Percentiles rank a stretch among this genome's conserved stretches.
Evolutionary conservation across 805 yeast species (phyloP).

Genomic region (Nematodospora valgi): DNA sequence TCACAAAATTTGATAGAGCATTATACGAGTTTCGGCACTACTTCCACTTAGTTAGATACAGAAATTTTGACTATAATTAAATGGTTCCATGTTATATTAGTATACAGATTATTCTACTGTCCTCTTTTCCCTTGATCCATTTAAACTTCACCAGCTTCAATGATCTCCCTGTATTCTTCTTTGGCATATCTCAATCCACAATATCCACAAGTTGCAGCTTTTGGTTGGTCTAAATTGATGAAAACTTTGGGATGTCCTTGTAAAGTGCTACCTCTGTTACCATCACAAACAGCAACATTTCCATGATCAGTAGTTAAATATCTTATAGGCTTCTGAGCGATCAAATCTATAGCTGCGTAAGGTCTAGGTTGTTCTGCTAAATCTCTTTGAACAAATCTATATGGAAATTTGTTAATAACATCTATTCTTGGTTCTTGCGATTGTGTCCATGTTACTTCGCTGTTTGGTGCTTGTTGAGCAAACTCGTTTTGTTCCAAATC

Average conservation of each 20-base stretch:
- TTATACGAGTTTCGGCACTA: too few species aligned
- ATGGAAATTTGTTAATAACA: constrained; percentile 49
- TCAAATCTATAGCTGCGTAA: constrained; percentile 79
- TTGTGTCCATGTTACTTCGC: constrained; percentile 65
- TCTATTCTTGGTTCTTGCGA: constrained; percentile 62
- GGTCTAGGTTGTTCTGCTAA: constrained; percentile 70
- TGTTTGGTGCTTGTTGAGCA: constrained; percentile 73
- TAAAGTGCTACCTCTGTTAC: constrained; percentile 61
- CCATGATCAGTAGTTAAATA: constrained; percentile 48
- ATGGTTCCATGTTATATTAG: too few species aligned
- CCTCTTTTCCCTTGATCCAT: too few species aligned
- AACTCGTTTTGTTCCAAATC: constrained; percentile 20
- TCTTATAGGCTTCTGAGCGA: constrained; percentile 68
- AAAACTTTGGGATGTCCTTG: constrained; percentile 84
- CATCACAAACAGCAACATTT: constrained; percentile 78
- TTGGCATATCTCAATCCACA: constrained; percentile 71
- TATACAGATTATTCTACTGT: too few species aligned
- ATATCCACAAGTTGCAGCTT: constrained; percentile 72
- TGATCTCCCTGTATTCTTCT: constrained; percentile 42
- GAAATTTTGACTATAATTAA: too few species aligned
- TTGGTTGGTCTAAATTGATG: constrained; percentile 76
- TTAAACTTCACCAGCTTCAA: constrained; percentile 23
- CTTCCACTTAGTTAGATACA: too few species aligned
- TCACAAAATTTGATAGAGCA: too few species aligned
- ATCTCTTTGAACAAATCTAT: constrained; percentile 69